Percentiles rank a stretch among this genome's conserved stretches.
Evolutionary conservation across 2,329 filamentous ascomycete genomes (phyloP).

Genomic region (Aureobasidium sp.): DNA sequence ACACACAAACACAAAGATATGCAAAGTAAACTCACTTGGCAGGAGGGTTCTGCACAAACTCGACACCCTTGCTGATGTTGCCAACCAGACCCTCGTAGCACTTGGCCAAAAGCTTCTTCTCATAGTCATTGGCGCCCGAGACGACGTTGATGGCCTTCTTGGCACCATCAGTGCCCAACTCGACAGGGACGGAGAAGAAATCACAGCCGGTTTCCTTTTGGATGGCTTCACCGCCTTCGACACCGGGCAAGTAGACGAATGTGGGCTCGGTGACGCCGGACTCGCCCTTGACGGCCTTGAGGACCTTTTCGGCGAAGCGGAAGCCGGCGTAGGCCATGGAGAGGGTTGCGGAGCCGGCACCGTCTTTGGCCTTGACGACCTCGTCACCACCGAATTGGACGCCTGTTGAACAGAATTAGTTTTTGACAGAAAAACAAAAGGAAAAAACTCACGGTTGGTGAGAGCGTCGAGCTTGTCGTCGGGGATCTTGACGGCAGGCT

Average conservation of each 20-base stretch:
- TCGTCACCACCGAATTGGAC: constrained; percentile 98
- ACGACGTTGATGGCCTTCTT: constrained; percentile 82
- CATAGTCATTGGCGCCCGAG: constrained; percentile 68
- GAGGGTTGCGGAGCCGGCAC: constrained; percentile 80
- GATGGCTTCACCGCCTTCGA: constrained; percentile 80
- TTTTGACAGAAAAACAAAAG: too few species aligned
- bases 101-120: constrained; percentile 78
- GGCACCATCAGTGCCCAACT: constrained; percentile 80
- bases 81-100: constrained; percentile 72
- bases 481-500: constrained; percentile 72
- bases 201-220: constrained; percentile 75
- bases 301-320: constrained; percentile 90
- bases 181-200: constrained; percentile 93
- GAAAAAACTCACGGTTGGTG: constrained; percentile 61
- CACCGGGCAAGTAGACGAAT: constrained; percentile 89
- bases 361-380: constrained; percentile 91
- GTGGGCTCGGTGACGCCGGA: constrained; percentile 90
- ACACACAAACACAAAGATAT: too few species aligned
- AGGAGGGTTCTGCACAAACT: constrained; percentile 80
- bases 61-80: constrained; percentile 91
- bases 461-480: constrained; percentile 84
- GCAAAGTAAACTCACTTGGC: constrained; percentile 61
- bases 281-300: constrained; percentile 82
- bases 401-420: constrained; percentile 34
- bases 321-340: constrained; percentile 96